phyloP scores from a whole-genome alignment of 495 filamentous ascomycete genomes.

The Amphirosellinia nigrospora region DNA sequence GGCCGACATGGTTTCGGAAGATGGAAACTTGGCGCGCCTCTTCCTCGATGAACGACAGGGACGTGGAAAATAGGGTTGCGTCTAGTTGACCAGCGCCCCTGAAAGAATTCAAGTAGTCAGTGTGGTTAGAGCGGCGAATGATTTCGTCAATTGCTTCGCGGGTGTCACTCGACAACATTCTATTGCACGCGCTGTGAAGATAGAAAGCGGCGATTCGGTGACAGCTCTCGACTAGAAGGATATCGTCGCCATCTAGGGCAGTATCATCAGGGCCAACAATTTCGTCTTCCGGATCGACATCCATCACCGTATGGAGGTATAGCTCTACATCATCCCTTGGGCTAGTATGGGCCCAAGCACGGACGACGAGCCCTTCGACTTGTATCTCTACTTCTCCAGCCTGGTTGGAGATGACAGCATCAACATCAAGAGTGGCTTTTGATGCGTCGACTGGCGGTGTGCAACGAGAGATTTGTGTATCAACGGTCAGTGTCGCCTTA shows the following conservation, averaged over 20 bases:
- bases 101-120: slow-evolving; percentile 37
- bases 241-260: slow-evolving; percentile 9
- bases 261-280: slow-evolving; percentile 32
- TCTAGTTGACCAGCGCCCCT: slow-evolving; percentile 29
- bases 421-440: slow-evolving; percentile 43
- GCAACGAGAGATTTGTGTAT: slow-evolving; percentile 41
- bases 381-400: slow-evolving; percentile 46
- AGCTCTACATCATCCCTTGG: slow-evolving; percentile 52
- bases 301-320: slow-evolving; percentile 48
- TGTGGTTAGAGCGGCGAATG: slow-evolving; percentile 41
- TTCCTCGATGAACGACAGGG: slow-evolving; percentile 35
- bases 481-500: slow-evolving; percentile 40
- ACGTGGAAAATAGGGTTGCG: slow-evolving; percentile 24
- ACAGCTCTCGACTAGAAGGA: slow-evolving; percentile 44
- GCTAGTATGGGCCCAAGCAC: slow-evolving; percentile 43
- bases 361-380: slow-evolving; percentile 48
- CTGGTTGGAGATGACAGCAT: slow-evolving; percentile 46
- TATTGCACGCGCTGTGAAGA: not conserved
- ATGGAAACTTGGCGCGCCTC: slow-evolving; percentile 38
- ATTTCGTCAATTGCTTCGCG: slow-evolving; percentile 38
- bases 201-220: slow-evolving; percentile 45
- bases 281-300: slow-evolving; percentile 49
- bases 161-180: slow-evolving; percentile 41
- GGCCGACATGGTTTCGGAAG: slow-evolving; percentile 44
- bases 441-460: slow-evolving; percentile 32